phyloP scores from a whole-genome alignment of 176 grass and related monocot genomes.

The Alopecurus myosuroides region DNA sequence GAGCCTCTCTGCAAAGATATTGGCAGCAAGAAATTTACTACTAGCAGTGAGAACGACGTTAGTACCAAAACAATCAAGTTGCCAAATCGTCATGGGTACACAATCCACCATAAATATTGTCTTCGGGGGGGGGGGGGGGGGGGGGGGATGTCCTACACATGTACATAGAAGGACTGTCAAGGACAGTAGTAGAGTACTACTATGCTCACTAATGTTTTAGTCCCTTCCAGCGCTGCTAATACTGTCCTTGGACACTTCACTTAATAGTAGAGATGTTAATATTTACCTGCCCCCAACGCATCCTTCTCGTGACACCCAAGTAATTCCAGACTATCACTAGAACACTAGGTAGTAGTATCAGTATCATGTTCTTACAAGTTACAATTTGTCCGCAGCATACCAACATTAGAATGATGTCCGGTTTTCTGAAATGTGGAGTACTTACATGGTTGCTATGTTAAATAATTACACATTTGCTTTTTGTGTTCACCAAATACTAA shows the following conservation, averaged over 20 bases:
- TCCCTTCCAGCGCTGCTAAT: too few relatives aligned
- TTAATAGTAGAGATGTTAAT: too few relatives aligned
- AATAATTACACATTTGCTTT: too few relatives aligned
- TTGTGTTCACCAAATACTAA: too few relatives aligned
- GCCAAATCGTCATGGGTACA: neutral
- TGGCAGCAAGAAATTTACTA: neutral
- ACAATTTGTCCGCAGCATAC: neutral
- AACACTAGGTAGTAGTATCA: neutral
- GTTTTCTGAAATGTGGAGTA: too few relatives aligned
- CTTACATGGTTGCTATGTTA: too few relatives aligned
- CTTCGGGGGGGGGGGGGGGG: too few relatives aligned
- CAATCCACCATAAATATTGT: neutral
- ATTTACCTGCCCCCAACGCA: neutral
- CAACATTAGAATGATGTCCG: too few relatives aligned
- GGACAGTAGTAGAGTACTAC: neutral
- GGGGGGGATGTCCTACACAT: neutral
- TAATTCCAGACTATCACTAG: neutral
- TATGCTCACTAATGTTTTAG: neutral
- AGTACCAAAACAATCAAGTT: neutral
- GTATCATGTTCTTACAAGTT: neutral
- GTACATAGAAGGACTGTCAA: neutral
- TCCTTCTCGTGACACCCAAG: neutral
- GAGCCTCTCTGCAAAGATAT: neutral
- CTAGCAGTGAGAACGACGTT: neutral
- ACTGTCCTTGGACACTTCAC: neutral